Evolutionary conservation across 2,329 filamentous ascomycete species (phyloP).

Genomic region (Talaromyces sp.): DNA sequence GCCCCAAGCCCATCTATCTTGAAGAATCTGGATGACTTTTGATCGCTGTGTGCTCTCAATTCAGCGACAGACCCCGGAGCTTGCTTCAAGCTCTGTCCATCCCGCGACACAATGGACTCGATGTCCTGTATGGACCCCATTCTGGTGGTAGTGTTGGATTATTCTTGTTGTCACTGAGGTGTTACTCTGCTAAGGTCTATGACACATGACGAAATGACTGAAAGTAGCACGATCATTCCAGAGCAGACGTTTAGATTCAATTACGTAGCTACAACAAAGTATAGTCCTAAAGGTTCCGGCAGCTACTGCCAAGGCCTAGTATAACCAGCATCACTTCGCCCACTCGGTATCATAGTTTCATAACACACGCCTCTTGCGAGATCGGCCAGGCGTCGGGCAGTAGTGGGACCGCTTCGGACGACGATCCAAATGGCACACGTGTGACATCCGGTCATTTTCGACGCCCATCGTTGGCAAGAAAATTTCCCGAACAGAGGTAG

Average conservation of each 20-base stretch:
- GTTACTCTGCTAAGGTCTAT: neutral
- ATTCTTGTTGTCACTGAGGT: neutral
- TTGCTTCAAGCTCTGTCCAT: neutral
- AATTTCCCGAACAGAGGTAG: neutral
- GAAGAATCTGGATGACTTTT: neutral
- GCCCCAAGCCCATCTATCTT: slow-evolving; percentile 23
- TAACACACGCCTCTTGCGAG: neutral
- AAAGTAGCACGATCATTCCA: neutral
- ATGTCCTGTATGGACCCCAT: slow-evolving; percentile 12
- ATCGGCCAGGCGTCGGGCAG: neutral
- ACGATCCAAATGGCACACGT: neutral
- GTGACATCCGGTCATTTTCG: neutral
- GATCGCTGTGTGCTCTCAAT: neutral
- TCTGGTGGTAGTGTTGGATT: neutral
- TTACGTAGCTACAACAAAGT: neutral
- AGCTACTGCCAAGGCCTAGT: neutral
- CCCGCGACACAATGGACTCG: neutral
- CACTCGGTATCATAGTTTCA: neutral
- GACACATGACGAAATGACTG: neutral
- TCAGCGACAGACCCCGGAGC: neutral
- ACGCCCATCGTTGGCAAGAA: neutral
- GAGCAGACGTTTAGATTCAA: neutral
- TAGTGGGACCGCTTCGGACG: neutral
- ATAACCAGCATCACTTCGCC: neutral
- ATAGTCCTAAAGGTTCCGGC: neutral